Percentiles rank a stretch among this genome's conserved stretches.
Evolutionary conservation across 2,329 filamentous ascomycete species (phyloP).

Genomic region (Scedosporium minutisporum): DNA sequence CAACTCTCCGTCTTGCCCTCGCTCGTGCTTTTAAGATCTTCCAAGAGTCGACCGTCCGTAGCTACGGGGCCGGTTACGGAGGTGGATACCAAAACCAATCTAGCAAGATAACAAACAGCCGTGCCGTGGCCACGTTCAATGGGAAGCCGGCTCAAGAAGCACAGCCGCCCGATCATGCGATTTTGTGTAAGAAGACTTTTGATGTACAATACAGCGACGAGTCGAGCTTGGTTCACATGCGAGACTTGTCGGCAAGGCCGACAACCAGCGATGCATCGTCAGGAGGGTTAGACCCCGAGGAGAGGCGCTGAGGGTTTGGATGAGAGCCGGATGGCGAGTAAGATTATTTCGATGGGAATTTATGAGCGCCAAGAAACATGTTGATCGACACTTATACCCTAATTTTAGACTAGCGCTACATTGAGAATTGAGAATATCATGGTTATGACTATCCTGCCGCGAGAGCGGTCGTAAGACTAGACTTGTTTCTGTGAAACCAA

Average conservation of each 20-base stretch:
- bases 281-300: not conserved
- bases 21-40: constrained; percentile 22
- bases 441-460: no score
- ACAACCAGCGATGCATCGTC: not conserved
- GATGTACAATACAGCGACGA: constrained; percentile 26
- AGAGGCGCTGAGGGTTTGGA: no score
- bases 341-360: no score
- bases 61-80: constrained; percentile 7
- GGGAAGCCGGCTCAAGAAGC: not conserved
- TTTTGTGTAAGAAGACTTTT: constrained; percentile 24
- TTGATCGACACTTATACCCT: no score
- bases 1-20: constrained; percentile 18
- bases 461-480: no score
- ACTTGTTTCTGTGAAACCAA: no score
- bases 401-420: no score
- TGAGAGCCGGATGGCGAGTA: no score
- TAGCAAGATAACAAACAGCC: constrained; percentile 8
- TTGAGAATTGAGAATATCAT: no score
- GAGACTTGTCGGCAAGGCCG: constrained; percentile 11
- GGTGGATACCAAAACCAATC: constrained; percentile 16
- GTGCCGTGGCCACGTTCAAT: constrained; percentile 8
- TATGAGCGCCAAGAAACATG: no score
- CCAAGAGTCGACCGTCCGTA: constrained; percentile 16
- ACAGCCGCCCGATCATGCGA: constrained; percentile 7
- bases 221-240: constrained; percentile 20